Evolutionary conservation across 495 filamentous ascomycete species (phyloP), one percentile per base, ranked within the genome.

Genomic region (Staphylotrichum longicolle): DNA sequence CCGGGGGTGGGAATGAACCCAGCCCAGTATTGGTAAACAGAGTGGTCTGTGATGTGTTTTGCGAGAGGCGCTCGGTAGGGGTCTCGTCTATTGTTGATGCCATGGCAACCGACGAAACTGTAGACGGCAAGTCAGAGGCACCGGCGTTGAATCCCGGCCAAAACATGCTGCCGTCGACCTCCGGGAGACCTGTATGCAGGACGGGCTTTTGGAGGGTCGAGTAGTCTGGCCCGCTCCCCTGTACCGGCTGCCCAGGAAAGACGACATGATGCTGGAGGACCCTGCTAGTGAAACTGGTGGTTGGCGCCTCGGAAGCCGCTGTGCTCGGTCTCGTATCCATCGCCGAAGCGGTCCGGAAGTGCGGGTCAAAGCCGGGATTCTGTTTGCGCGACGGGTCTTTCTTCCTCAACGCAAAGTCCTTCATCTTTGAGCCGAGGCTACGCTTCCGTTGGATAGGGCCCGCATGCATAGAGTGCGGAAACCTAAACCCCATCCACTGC

Each of bases 401-500:
- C 34, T 68, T 66, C 8, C 69, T 37, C 30, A 70, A 51, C 15
- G 66, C 63, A 27, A 73, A 65, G 1, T 72, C 66, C 44, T 63
- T 66, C 63, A 75, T 69, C 57, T 73, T 73, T 41, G 67, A 69
- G 40, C 71, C 65, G 8, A 75, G 51, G 48, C 72, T 73, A 3
- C 66, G 67, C 57, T 72, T 75, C 44, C 69, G 66, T 37, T 65
- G 61, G 50, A 67, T 56, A 5, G 44, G 40, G 44, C 33, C 20
- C 27, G 47, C 64, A 27, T 61, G 60, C 40, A 51, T 11, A 10
- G 54, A 4, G 2, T 53, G 61, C n/a, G 63, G 67, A 9, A 58
- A 50, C 60, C 61, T 72, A 67, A 67, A 72, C 12, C 66, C 69
- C 3, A 57, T 47, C 69, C 70, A 74, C 11, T 69, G 62, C 27